Percentiles rank a stretch among this genome's conserved stretches.
These are phyloP conservation scores for Isabelozyma rhagii DNA, from an alignment of 805 yeast species.

Conservation along the genomic window DNA sequence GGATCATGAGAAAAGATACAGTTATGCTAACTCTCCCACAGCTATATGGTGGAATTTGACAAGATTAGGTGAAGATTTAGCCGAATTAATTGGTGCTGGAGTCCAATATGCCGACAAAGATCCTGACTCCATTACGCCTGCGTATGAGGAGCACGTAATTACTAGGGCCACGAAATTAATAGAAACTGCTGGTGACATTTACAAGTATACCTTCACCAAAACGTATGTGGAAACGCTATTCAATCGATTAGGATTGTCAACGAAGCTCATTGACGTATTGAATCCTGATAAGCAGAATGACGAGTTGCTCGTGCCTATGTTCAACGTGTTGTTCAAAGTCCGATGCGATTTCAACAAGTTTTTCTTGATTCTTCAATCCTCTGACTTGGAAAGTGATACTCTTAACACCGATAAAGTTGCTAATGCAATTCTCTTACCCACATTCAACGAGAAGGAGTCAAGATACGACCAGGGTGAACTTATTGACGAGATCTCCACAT, in stretches of 20 bases:
- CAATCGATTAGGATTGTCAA: slow-evolving; percentile 64
- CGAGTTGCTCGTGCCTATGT: slow-evolving; percentile 53
- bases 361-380: slow-evolving; percentile 60
- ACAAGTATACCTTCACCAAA: slow-evolving; percentile 57
- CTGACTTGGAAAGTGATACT: slow-evolving; percentile 25
- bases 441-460: slow-evolving; percentile 15
- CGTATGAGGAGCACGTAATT: slow-evolving; percentile 49
- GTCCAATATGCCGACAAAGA: slow-evolving; percentile 45
- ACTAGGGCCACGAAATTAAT: slow-evolving; percentile 65
- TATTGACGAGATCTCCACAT: slow-evolving; percentile 37
- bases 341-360: slow-evolving; percentile 79
- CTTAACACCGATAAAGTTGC: slow-evolving; percentile 12
- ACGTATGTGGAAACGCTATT: slow-evolving; percentile 58
- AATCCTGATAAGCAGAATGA: slow-evolving; percentile 39
- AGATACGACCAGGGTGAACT: slow-evolving; percentile 36
- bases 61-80: slow-evolving; percentile 78
- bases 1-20: slow-evolving; percentile 68
- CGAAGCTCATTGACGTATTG: slow-evolving; percentile 26
- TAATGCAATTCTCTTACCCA: slow-evolving; percentile 18
- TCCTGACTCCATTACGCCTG: slow-evolving; percentile 44
- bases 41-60: slow-evolving; percentile 92
- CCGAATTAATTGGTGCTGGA: slow-evolving; percentile 77
- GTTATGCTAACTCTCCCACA: slow-evolving; percentile 80
- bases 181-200: slow-evolving; percentile 60
- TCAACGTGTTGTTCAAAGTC: slow-evolving; percentile 57